Evolutionary conservation across 2,329 filamentous ascomycete species (phyloP), one percentile per base, ranked within the genome.

Genomic region (Drechslerella coelobrocha): DNA sequence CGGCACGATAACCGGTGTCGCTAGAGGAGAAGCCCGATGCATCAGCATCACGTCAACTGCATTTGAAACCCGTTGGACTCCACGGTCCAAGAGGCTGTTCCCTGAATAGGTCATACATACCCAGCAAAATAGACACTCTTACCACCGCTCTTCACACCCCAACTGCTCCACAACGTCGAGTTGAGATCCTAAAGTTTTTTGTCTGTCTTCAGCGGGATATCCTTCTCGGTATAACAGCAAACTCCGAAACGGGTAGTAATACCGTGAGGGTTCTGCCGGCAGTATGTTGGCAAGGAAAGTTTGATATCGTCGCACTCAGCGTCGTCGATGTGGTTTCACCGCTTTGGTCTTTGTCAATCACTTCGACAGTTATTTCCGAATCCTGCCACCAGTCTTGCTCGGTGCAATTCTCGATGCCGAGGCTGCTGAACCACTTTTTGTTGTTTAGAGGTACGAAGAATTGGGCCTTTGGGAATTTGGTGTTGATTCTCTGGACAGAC

Each of bases 301-400:
- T 95, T 3, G 86, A 87, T 50, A 97, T 84, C 4, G 83, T 85
- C 1, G 90, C 91, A 2, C 81, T 83, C 72, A 96, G 91, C 45
- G 66, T 47, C 54, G 56, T 71, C 55, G 41, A 19, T 6, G 63
- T 71, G 59, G 68, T 71, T 69, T 62, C 57, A 68, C 69, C 56
- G 56, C 69, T 72, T 72, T 47, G 72, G 61, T 17, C 72, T 73
- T 21, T n/a, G n/a, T n/a, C n/a, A n/a, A n/a, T n/a, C 59, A 63
- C 34, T 73, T 73, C 41, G 62, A 61, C 60, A 37, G 63, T 61
- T 52, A 69, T 56, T 61, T 65, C 65, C 47, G 68, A 61, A 41
- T 8, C 88, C 75, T 96, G 88, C 93, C 93, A 97, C 93, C 93
- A 97, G 79, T 97, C 93, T 76, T 97, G 79, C 80, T 97, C 92